Base-by-base conservation (phyloP, 805 yeast species). In the Nematodospora valgi region DNA sequence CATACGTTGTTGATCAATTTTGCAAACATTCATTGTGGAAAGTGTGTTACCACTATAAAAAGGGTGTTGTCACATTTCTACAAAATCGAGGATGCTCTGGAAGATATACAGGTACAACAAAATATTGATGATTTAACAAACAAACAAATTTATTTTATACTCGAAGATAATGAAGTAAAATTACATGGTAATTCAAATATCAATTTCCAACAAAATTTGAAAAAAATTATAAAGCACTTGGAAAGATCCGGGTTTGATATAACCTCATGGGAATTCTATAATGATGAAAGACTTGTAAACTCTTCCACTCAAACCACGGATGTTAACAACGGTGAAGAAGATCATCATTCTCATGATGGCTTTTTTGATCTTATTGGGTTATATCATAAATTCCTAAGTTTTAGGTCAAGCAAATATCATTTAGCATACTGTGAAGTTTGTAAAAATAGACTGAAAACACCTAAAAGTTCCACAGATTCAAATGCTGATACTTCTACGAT, bases 1-100 rank as follows among this genome's bases (percentile, higher is more conserved):
- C 16, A 28, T 17, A 27, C 49, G 44, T 32, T 41, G 55, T 28
- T 40, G 35, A 15, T 23, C 52, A 15, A 38, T 37, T 44, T 77
- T 24, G 61, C 58, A 3, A 78, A 80, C 42, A 62, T 78, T 24
- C 84, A 78, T 48, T 79, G 85, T 47, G 59, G 57, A 3, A 72
- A 70, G 24, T 79, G 85, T 47, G 72, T 68, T 40, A 43, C 43
- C 3, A 51, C 65, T 9, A 59, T 78, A 14, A 43, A 45, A 12
- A 35, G 44, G 5, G 40, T 55, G 1, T 38, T 74, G 10, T 30
- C 54, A 4, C 37, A 48, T 10, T 34, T 47, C 18, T 52, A 54
- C 16, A 29, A 32, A 12, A 36, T 37, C 2, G 41, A 43, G 14
- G 39, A 40, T 17, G 30, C 27, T 8, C 28, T 45, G 3, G 39